Evolutionary conservation across 306 rosid genomes (phyloP).

Genomic region (Vigna hirtella): DNA sequence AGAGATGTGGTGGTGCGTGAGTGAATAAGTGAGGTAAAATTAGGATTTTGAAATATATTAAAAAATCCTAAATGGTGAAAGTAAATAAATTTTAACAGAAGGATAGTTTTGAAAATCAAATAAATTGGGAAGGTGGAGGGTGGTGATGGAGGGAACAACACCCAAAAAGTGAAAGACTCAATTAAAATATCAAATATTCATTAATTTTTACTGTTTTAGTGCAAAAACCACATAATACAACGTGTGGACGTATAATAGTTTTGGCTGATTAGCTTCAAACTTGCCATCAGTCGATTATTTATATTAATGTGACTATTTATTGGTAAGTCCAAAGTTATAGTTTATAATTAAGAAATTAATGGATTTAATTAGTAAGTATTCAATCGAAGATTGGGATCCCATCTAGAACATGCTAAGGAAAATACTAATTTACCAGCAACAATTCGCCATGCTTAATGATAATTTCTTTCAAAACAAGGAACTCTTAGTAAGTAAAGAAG

Average conservation of each 20-base stretch:
- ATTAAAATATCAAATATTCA: neutral
- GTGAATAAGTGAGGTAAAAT: too few species aligned
- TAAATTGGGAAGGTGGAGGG: too few species aligned
- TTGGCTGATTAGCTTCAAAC: neutral
- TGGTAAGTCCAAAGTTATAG: neutral
- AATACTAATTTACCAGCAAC: neutral
- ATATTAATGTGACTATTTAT: neutral
- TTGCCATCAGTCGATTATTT: neutral
- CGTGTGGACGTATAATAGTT: too few species aligned
- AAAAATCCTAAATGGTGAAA: too few species aligned
- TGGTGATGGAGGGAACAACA: too few species aligned
- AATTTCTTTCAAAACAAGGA: conserved; percentile 32
- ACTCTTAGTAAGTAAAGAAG: neutral
- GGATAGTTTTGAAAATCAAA: too few species aligned
- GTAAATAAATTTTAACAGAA: too few species aligned
- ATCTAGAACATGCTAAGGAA: conserved; percentile 7
- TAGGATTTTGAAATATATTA: too few species aligned
- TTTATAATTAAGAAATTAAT: neutral
- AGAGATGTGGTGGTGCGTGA: too few species aligned
- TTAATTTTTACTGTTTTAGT: neutral
- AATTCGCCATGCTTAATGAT: conserved; percentile 16
- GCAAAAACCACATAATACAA: neutral
- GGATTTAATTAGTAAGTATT: neutral
- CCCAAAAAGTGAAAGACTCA: too few species aligned
- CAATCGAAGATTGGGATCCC: neutral